Evolutionary conservation across 768 basidiomycete species (phyloP), one percentile per base, ranked within the genome.

Genomic region (Calocybe gangraenosa): DNA sequence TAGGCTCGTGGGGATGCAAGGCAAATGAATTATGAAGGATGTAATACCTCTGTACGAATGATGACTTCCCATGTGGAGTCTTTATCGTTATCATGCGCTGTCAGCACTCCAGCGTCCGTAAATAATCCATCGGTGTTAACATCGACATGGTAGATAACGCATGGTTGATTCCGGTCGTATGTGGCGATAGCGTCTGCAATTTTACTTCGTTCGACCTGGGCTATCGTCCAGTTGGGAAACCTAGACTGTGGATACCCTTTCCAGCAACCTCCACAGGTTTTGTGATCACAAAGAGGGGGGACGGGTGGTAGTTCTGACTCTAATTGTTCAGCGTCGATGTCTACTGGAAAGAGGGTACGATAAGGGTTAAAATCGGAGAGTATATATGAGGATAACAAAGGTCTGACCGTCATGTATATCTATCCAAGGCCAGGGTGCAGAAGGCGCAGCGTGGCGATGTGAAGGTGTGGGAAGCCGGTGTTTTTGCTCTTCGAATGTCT

Each of bases 141-240:
- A 48, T 77, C 71, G 5, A 74, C 68, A 38, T 61, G 61, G 45
- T 76, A 57, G 22, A 73, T 58, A 8, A 53, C 53, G 37, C 67
- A 70, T 3, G 53, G 50, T 3, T 33, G 32, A 5, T 56, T 45
- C 10, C 43, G 54, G 42, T 63, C 42, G 46, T 69, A 65, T 8
- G 68, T 57, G 0, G 48, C 40, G 28, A 73, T 65, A 1, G 67
- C 72, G 10, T 56, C 58, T 13, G 56, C 48, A 31, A 75, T 73
- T 44, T 65, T 64, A 53, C 72, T 72, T 42, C 67, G 66, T 30
- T 52, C 50, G 2, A 71, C 65, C 48, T 81, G 79, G 10, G 55
- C 54, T 7, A 57, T 50, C 0, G 76, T 79, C 81, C 81, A 80
- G 46, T 79, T 81, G 13, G 75, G 78, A 50, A 77, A 82, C 28